Evolutionary conservation across 2,329 filamentous ascomycete genomes (phyloP), one percentile per base, ranked within the genome.

Genomic region (Colletotrichum tropicicola): DNA sequence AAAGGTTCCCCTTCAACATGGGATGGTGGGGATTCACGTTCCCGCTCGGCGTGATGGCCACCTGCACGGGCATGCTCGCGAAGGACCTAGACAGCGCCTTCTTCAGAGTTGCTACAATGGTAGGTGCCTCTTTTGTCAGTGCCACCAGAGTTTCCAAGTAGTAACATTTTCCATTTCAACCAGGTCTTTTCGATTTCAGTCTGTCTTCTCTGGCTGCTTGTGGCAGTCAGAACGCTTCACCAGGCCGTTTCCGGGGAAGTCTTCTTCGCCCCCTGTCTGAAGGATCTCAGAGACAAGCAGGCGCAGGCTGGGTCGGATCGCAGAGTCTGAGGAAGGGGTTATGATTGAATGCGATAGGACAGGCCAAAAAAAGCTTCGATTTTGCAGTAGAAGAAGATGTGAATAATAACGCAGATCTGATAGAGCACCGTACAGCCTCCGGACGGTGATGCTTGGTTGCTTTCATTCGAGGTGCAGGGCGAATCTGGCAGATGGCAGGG

Each of bases 21-120:
- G 80, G 80, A 41, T 83, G 80, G 78, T 83, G 81, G 81, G 80
- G 79, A 1, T 81, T 82, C 56, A 83, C 81, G 1, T 83, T 83
- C 66, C 80, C 80, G 0, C 73, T 83, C 6, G 81, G 81, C n/a
- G 79, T 82, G 23, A 73, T 81, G 68, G 78, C 80, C 2, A 79
- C 77, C 2, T 82, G 78, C 59, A 80, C 81, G 0, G 73, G 74
- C 17, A 66, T 74, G 54, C 57, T 84, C 56, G 82, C 78, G 3
- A 53, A 70, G 59, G 79, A 82, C 52, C 73, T 84, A 12, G 73
- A 78, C 57, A 83, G 79, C 58, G 66, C 71, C 3, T 82, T 83
- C 59, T 82, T 82, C 73, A 79, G 74, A 49, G 74, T 82, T 6
- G 68, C 76, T 10, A 76, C 78, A 3, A 78, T 74, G 74, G 75